Percentiles rank a stretch among this genome's conserved stretches.
These are phyloP conservation scores for Mycena vulgaris DNA, from an alignment of 768 basidiomycete species.

Conservation along the genomic window DNA sequence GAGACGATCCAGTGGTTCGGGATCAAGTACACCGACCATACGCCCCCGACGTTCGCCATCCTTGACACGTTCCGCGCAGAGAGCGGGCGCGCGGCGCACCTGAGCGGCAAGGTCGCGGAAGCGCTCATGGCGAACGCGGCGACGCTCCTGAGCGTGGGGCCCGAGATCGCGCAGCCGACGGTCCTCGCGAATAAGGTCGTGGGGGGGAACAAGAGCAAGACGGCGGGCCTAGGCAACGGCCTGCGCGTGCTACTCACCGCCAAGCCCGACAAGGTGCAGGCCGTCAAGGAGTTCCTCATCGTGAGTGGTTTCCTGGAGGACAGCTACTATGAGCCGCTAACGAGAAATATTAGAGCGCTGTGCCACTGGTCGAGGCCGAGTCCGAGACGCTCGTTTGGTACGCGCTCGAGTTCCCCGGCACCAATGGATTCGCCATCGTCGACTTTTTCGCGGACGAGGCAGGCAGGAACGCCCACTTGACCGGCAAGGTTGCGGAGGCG, in stretches of 20 bases:
- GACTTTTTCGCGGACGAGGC: constrained; percentile 54
- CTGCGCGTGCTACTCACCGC: constrained; percentile 53
- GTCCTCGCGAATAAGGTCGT: constrained; percentile 52
- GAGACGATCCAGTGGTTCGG: constrained; percentile 58
- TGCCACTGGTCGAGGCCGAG: constrained; percentile 54
- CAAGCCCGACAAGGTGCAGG: constrained; percentile 53
- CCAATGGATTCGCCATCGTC: constrained; percentile 54
- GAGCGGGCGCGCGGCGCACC: constrained; percentile 52
- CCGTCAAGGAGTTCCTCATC: constrained; percentile 53
- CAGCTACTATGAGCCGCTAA: too few species aligned
- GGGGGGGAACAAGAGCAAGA: constrained; percentile 37
- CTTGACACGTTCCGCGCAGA: constrained; percentile 58
- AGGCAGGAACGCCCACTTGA: constrained; percentile 51
- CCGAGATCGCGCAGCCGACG: constrained; percentile 45
- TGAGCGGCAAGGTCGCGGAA: constrained; percentile 52
- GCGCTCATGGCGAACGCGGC: constrained; percentile 52
- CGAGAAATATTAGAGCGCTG: constrained; percentile 42
- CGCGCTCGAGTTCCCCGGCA: constrained; percentile 55
- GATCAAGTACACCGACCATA: constrained; percentile 45
- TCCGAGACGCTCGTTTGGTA: constrained; percentile 54
- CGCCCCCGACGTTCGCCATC: constrained; percentile 50
- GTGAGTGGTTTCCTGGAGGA: constrained; percentile 41
- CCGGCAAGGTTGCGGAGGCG: constrained; percentile 53
- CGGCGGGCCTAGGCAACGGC: constrained; percentile 47
- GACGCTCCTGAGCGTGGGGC: constrained; percentile 45